These are phyloP conservation scores for Smittium culicis DNA, from an alignment of 371 early-diverging fungal species.

Conservation along the genomic window DNA sequence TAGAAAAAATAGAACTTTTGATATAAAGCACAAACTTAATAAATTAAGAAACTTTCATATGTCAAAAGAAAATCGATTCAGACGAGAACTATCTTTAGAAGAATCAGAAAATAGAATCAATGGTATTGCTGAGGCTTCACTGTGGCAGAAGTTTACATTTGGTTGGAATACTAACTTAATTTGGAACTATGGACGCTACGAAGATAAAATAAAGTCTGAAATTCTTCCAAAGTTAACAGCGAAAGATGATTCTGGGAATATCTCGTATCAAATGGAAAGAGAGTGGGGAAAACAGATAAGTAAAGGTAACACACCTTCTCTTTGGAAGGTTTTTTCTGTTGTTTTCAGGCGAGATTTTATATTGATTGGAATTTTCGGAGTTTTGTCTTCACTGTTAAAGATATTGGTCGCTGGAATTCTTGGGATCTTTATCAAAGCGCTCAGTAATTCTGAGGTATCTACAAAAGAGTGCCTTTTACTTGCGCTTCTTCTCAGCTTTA, in stretches of 20 bases:
- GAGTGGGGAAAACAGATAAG: constrained; percentile 3
- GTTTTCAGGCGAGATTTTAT: constrained; percentile 3
- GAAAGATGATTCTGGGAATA: constrained; percentile 6
- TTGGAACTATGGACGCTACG: constrained; percentile 6
- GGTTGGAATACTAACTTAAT: constrained; percentile 6
- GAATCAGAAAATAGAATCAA: neutral
- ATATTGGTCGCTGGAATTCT: constrained; percentile 21
- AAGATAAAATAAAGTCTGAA: neutral
- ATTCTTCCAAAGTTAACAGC: constrained; percentile 11
- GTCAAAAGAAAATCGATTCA: neutral
- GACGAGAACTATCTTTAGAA: neutral
- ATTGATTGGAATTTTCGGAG: constrained; percentile 7
- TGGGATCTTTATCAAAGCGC: constrained; percentile 26
- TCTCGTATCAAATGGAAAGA: neutral
- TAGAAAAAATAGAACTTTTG: too few relatives aligned
- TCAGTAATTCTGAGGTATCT: constrained; percentile 17
- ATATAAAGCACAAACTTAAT: too few relatives aligned
- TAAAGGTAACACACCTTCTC: neutral
- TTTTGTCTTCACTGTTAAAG: constrained; percentile 13
- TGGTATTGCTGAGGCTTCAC: neutral
- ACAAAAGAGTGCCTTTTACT: constrained; percentile 19
- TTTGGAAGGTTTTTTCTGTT: constrained; percentile 7
- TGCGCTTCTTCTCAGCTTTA: constrained; percentile 21
- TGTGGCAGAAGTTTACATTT: constrained; percentile 6
- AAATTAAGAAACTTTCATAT: too few relatives aligned